Evolutionary conservation across 257 asterid genomes (phyloP), one percentile per base, ranked within the genome.

Genomic region (Ehretia macrophylla): DNA sequence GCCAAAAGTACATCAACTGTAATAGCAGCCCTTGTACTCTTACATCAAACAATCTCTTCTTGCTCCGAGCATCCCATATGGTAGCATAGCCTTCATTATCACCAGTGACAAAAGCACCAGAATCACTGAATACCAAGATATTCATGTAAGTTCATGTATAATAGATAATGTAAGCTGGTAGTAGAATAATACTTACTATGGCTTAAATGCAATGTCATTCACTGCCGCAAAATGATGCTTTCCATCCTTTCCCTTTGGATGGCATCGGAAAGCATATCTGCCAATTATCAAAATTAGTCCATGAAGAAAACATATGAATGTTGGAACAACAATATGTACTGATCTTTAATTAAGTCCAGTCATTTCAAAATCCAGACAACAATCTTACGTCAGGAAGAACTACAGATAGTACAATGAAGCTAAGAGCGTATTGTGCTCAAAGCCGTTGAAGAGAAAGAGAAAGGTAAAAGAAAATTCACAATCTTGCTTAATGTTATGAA

Each of bases 231-330:
- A 73, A 71, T 77, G 84, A 55, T 57, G 72, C 46, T 62, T 74
- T 56, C 90, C 85, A 58, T 75, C 73, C 76, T 58, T 85, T 62
- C 66, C 72, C 79, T 75, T 83, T 19, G 95, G 96, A 66, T 85
- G 81, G 75, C 98, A 92, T 79, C 76, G 81, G 72, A 92, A 92
- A 62, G 84, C 85, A 60, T 88, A 92, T 57, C 99, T 92, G 85
- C 74, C 72, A 40, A 68, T 62, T 56, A 45, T 11, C 58, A 70
- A 62, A 20, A 38, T 59, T 22, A 42, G 14, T 10, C 11, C 47
- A 10, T 42, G 16, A 11, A 42, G 12, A 42, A 42, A 42, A 1
- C 1, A 10, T 42, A 4, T 1, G 16, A 42, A 42, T 42, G 47
- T 27, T 27, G 4, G 6, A 42, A 42, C 47, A 42, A n/a, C 44